Evolutionary conservation across 2,329 filamentous ascomycete genomes (phyloP).

Genomic region (Lecanicillium sp.): DNA sequence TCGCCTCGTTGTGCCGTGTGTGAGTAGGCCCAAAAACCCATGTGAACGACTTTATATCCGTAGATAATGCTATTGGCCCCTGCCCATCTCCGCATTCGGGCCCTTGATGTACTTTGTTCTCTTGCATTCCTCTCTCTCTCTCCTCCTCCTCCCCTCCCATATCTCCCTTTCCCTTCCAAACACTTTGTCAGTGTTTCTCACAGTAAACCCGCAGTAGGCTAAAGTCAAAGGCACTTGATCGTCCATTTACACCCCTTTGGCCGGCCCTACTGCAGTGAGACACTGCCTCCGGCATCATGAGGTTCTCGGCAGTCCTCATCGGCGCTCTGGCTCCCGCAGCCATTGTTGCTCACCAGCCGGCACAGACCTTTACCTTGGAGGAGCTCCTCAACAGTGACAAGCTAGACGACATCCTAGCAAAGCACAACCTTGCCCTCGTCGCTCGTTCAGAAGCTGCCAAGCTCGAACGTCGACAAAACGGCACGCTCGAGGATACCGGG

Average conservation of each 20-base stretch:
- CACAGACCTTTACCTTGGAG: conserved; percentile 16
- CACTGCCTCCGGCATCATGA: conserved; percentile 23
- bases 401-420: conserved; percentile 33
- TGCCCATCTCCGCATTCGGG: too few relatives aligned
- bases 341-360: conserved; percentile 21
- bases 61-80: too few relatives aligned
- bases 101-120: too few relatives aligned
- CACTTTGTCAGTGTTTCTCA: background rate
- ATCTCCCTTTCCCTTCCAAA: conserved; percentile 4
- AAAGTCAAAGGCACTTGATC: background rate
- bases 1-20: too few relatives aligned
- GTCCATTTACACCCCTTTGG: background rate
- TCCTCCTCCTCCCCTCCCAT: conserved; percentile 4
- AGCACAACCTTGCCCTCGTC: conserved; percentile 35
- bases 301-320: conserved; percentile 27
- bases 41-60: too few relatives aligned
- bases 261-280: too few relatives aligned
- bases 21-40: too few relatives aligned
- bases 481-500: too few relatives aligned
- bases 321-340: conserved; percentile 25
- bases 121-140: background rate
- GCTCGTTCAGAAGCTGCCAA: conserved; percentile 27
- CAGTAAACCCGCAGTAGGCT: too few relatives aligned
- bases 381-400: conserved; percentile 32
- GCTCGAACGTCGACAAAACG: conserved; percentile 7